Evolutionary conservation across 129 eudicot species (phyloP), one percentile per base, ranked within the genome.

Genomic region (Escallonia herrerae): DNA sequence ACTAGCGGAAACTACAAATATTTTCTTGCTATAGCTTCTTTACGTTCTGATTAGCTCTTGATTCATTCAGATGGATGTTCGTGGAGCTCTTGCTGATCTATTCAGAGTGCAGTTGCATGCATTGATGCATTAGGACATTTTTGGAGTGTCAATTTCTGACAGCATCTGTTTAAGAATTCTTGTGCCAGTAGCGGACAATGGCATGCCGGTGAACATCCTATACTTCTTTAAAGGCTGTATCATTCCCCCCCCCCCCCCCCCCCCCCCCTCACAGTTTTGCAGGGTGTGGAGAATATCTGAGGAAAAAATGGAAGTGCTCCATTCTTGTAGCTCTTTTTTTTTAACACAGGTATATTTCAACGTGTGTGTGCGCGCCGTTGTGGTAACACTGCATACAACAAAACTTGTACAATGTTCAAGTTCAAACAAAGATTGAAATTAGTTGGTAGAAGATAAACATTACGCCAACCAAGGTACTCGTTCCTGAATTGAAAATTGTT

Each of bases 1-100:
- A 22, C 33, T 22, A 22, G 33, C 33, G 33, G 33, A 22, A 22
- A 22, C 33, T 22, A 22, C 33, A 22, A 22, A 22, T 0, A 22
- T 22, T 22, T 22, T 22, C 33, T 22, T 22, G 33, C 33, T 22
- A 22, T 22, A 22, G 33, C 33, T 22, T 22, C 33, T 22, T 22
- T 22, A 22, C 33, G 33, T 22, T 22, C 33, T 22, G 33, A 22
- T 49, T 7, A 4, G 54, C 11, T 7, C 9, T 49, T 49, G 54
- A 39, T 54, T 9, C 1, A 44, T 47, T 60, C 82, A 89, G 96
- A 89, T 89, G 94, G 90, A 85, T 70, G 87, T 89, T 49, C 97
- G 97, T 38, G 91, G 88, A 50, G 97, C 97, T 14, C 82, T 90
- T 56, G 85, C 95, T 3, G 91, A 90, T 52, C 88, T 90, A 68